phyloP scores from a whole-genome alignment of 108 stramenopile species.

The Stephanodiscus minutulus region DNA sequence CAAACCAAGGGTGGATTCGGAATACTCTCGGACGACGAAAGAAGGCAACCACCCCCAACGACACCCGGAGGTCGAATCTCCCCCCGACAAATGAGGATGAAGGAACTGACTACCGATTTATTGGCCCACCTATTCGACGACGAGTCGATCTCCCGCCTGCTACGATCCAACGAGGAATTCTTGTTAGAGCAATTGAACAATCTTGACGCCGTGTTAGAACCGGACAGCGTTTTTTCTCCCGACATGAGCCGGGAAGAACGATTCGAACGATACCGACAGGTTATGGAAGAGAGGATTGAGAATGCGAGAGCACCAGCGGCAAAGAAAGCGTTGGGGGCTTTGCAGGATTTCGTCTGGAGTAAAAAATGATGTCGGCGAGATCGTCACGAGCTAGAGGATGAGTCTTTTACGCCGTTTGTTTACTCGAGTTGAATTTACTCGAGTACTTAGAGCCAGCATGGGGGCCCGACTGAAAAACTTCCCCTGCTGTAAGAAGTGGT shows the following conservation, averaged over 20 bases:
- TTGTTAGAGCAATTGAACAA: constrained; percentile 48
- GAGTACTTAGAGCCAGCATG: no score
- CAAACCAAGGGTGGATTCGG: constrained; percentile 29
- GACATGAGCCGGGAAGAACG: constrained; percentile 35
- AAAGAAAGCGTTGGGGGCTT: constrained; percentile 30
- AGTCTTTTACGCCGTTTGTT: no score
- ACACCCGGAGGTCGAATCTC: constrained; percentile 47
- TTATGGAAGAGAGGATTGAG: constrained; percentile 42
- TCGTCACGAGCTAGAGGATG: no score
- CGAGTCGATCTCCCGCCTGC: constrained; percentile 21
- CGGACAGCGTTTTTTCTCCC: constrained; percentile 33
- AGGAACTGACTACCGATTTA: constrained; percentile 40
- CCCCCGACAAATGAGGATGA: constrained; percentile 48
- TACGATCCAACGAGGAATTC: constrained; percentile 38
- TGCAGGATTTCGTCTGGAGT: constrained; percentile 47
- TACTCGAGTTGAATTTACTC: no score
- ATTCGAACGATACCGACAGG: constrained; percentile 27
- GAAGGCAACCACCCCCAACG: constrained; percentile 4
- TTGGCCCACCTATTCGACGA: constrained; percentile 23
- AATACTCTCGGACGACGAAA: constrained; percentile 9
- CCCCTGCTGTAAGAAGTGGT: no score
- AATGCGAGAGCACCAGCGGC: constrained; percentile 30
- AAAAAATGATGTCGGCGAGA: constrained; percentile 38
- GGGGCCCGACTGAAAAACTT: no score
- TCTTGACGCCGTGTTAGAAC: constrained; percentile 39